Evolutionary conservation across 139 green algal species (phyloP).

Genomic region (Volvox africanus): DNA sequence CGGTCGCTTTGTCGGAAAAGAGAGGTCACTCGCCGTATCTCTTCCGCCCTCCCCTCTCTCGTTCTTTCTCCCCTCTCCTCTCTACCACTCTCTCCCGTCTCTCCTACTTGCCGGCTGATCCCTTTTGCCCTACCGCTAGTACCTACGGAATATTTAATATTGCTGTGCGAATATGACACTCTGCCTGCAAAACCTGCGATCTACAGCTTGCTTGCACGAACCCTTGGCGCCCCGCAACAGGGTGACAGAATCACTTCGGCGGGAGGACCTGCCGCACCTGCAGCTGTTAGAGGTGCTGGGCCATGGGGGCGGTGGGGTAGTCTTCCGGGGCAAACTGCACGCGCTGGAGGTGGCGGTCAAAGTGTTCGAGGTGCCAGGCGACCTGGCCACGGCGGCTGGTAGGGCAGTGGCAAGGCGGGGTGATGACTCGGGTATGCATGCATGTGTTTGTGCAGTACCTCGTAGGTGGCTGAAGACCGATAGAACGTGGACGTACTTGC

Average conservation of each 20-base stretch:
- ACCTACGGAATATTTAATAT: too few relatives aligned
- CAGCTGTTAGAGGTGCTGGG: slow-evolving; percentile 44
- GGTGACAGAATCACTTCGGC: slow-evolving; percentile 30
- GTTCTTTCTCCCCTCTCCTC: not conserved
- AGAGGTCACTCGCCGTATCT: too few relatives aligned
- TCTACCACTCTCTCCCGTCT: not conserved
- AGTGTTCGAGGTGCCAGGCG: slow-evolving; percentile 46
- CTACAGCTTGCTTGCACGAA: too few relatives aligned
- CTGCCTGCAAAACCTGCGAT: too few relatives aligned
- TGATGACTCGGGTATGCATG: too few relatives aligned
- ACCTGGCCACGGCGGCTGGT: slow-evolving; percentile 45
- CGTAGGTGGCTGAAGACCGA: too few relatives aligned
- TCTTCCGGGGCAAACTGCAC: slow-evolving; percentile 49
- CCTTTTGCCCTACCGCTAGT: too few relatives aligned
- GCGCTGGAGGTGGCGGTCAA: slow-evolving; percentile 48
- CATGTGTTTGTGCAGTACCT: too few relatives aligned
- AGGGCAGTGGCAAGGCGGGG: not conserved
- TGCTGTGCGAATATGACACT: too few relatives aligned
- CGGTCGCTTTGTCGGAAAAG: too few relatives aligned
- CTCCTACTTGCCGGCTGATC: not conserved
- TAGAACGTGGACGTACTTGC: too few relatives aligned
- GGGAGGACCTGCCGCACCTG: slow-evolving; percentile 45
- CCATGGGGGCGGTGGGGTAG: slow-evolving; percentile 37
- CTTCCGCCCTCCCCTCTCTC: not conserved
- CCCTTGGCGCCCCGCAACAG: not conserved